Conservation (phyloP, 2,329 filamentous ascomycete genomes). For the Cercospora sojina region DNA sequence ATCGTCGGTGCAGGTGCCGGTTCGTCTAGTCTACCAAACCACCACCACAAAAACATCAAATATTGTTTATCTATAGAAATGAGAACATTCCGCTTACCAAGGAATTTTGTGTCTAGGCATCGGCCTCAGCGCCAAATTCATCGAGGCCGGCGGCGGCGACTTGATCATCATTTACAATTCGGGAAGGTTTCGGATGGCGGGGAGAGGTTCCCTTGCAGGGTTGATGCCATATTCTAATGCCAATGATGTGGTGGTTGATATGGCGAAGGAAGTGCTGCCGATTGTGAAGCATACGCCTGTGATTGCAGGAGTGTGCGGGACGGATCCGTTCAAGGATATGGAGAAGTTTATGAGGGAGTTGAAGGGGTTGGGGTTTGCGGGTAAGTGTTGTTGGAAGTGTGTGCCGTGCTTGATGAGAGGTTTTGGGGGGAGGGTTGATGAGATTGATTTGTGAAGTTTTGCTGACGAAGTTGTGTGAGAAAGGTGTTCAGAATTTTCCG, state of each 20-base stretch:
- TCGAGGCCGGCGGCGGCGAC: constrained; percentile 67
- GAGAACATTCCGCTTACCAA: not conserved
- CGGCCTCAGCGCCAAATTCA: constrained; percentile 68
- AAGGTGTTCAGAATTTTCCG: constrained; percentile 63
- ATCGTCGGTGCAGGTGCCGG: constrained; percentile 68
- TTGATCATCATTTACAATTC: constrained; percentile 62
- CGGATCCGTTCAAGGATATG: constrained; percentile 67
- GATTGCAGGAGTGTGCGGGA: constrained; percentile 68
- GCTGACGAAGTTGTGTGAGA: not conserved
- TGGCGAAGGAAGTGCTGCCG: constrained; percentile 67
- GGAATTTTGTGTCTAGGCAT: constrained; percentile 52
- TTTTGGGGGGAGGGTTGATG: not conserved
- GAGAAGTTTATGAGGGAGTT: constrained; percentile 60
- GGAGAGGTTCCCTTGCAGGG: constrained; percentile 65
- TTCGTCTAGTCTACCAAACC: constrained; percentile 26
- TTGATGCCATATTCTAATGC: constrained; percentile 71
- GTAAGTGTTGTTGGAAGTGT: not conserved
- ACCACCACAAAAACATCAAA: not conserved
- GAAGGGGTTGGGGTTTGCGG: constrained; percentile 63
- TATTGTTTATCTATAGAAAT: no score
- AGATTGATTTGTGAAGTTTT: not conserved
- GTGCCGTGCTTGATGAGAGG: not conserved
- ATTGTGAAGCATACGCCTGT: constrained; percentile 64
- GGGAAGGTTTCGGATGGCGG: constrained; percentile 71
- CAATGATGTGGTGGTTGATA: constrained; percentile 67